Conservation (phyloP, 2,329 filamentous ascomycete genomes). For the Verticillium klebahnii region DNA sequence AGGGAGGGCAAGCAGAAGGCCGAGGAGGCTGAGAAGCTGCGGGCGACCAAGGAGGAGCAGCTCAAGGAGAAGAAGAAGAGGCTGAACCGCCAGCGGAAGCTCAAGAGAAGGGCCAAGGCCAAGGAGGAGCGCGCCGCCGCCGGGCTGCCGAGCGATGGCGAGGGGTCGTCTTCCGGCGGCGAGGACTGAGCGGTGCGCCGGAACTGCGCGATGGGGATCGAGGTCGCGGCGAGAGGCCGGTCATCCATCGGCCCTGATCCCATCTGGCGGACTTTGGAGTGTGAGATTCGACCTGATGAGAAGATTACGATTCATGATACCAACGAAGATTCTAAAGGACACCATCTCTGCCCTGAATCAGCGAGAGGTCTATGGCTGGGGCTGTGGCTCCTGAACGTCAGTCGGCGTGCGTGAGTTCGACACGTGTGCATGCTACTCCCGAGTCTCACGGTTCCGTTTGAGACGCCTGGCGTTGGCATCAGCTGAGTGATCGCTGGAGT, state of each 20-base stretch:
- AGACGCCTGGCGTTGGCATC: no score
- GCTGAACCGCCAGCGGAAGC: slow-evolving; percentile 55
- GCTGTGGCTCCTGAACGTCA: no score
- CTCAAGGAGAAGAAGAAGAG: slow-evolving; percentile 59
- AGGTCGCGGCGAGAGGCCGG: not conserved
- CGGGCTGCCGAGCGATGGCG: not conserved
- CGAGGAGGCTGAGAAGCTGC: slow-evolving; percentile 30
- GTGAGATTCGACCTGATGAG: no score
- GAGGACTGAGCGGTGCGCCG: not conserved
- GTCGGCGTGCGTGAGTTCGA: no score
- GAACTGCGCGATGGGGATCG: not conserved
- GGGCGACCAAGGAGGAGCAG: slow-evolving; percentile 48
- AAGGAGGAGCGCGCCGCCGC: slow-evolving; percentile 41
- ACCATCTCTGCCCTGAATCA: no score
- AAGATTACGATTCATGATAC: not conserved
- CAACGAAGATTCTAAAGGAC: no score
- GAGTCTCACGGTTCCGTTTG: no score
- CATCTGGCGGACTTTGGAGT: no score
- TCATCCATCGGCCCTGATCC: no score
- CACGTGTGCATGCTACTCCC: no score
- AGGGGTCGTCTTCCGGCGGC: not conserved
- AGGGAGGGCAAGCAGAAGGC: slow-evolving; percentile 36
- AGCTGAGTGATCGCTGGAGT: no score
- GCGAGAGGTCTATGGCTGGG: no score
- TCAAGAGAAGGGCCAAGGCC: slow-evolving; percentile 53